Evolutionary conservation across 306 rosid species (phyloP), one percentile per base, ranked within the genome.

Genomic region (Nissolia schottii): DNA sequence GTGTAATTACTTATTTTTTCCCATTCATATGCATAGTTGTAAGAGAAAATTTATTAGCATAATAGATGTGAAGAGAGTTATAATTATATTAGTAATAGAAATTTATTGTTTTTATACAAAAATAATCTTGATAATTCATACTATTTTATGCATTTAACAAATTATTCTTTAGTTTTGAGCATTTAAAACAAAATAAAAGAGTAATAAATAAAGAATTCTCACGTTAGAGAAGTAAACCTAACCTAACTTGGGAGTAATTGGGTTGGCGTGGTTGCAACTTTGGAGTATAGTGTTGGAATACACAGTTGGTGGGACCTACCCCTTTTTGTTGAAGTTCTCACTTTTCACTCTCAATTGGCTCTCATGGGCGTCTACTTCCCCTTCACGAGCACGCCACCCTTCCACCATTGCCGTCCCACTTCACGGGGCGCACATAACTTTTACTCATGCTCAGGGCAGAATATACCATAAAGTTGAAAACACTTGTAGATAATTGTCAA

Each of bases 321-420:
- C 38, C 22, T 24, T 67, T 70, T 68, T 68, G 16, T 69, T 49
- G 69, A 28, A 13, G n/a, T 29, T 51, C 14, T 53, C 23, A 18
- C 12, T 41, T 59, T 34, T n/a, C n/a, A n/a, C 3, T 56, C 48
- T 6, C 45, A 19, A 68, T 43, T 37, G 25, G 31, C 14, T 62
- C 62, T 23, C 48, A 27, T 74, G 67, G 43, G n/a, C 13, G 48
- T 58, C 56, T 19, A n/a, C 66, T 62, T 54, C 38, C 45, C 9
- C 62, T 78, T 78, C 61, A 71, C 67, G 77, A 12, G 43, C 45
- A 75, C 74, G 77, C 80, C 69, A 51, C 58, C 14, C 64, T 34
- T n/a, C 64, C 82, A 78, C 73, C 37, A 53, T 32, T 72, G 71
- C 83, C 83, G 43, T 73, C 83, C 80, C 77, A 80, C 45, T 61